phyloP scores from a whole-genome alignment of 75 land plant genomes.

The Pseudotsuga menziesii region DNA sequence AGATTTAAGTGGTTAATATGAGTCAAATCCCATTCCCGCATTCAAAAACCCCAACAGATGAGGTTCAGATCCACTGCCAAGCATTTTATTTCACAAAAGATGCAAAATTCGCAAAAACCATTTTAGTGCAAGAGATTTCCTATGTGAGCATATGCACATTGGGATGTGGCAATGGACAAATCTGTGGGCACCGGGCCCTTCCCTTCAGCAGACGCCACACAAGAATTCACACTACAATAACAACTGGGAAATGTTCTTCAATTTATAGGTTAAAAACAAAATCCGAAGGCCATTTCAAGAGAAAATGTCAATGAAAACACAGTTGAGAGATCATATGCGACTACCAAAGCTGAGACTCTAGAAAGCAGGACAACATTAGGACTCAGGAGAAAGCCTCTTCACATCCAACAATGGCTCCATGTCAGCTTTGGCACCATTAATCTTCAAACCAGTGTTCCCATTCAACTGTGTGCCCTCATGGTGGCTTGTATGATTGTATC shows the following conservation, averaged over 20 bases:
- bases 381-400: conserved; percentile 34
- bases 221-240: conserved; percentile 50
- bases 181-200: conserved; percentile 79
- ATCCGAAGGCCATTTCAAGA: no score
- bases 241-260: no score
- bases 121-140: conserved; percentile 28
- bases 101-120: background rate
- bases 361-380: conserved; percentile 63
- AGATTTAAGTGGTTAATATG: no score
- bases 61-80: background rate
- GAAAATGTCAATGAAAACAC: background rate
- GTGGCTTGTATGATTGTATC: no score
- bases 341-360: conserved; percentile 68
- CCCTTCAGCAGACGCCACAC: conserved; percentile 71
- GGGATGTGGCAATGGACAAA: conserved; percentile 78
- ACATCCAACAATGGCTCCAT: no score
- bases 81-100: no score
- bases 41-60: background rate
- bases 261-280: no score
- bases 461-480: no score
- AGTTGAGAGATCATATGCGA: conserved; percentile 97
- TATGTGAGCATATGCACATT: conserved; percentile 80
- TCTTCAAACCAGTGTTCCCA: no score
- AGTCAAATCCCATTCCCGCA: no score
- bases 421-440: no score